Evolutionary conservation across 2,329 filamentous ascomycete species (phyloP), one percentile per base, ranked within the genome.

Genomic region (Hymenoscyphus repandus): DNA sequence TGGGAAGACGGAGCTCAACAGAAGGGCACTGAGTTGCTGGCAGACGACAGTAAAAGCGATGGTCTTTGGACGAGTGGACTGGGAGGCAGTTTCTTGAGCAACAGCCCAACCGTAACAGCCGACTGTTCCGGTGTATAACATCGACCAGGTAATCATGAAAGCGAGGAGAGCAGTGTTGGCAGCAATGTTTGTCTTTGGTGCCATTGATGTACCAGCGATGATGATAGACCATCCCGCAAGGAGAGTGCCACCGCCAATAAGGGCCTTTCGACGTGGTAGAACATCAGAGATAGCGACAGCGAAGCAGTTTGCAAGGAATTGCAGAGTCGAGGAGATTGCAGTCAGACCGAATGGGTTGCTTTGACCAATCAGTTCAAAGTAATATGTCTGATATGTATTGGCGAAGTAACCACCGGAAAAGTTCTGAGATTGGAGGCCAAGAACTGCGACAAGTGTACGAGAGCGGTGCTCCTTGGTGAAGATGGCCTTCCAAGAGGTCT

Each of bases 151-250:
- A 15, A 36, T 36, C 43, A 45, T 45, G 43, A 45, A 45, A 3
- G 43, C 30, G 30, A 45, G 43, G 11, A 36, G 31, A 2, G 43
- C 31, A 31, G 43, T 45, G 18, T 45, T 45, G 15, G 43, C 43
- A n/a, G 30, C 43, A 1, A 32, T 31, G 32, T 45, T 36, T 30
- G 43, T 34, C 4, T 13, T 45, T 5, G 27, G 15, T 13, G 43
- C 43, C 43, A 45, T 45, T n/a, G 43, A 45, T 20, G 43, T 45
- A 13, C 43, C 43, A n/a, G 43, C 31, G 31, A 45, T 45, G 30
- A 45, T 45, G 10, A 45, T 17, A 6, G 42, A 45, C 42, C 42
- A 45, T 13, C 32, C 22, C 27, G 27, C 32, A 11, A 45, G 42
- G 30, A 45, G 12, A 6, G 30, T 17, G n/a, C 42, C 42, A 3